Evolutionary conservation across 2,329 filamentous ascomycete genomes (phyloP).

Genomic region (Aaosphaeria pasadenensis): DNA sequence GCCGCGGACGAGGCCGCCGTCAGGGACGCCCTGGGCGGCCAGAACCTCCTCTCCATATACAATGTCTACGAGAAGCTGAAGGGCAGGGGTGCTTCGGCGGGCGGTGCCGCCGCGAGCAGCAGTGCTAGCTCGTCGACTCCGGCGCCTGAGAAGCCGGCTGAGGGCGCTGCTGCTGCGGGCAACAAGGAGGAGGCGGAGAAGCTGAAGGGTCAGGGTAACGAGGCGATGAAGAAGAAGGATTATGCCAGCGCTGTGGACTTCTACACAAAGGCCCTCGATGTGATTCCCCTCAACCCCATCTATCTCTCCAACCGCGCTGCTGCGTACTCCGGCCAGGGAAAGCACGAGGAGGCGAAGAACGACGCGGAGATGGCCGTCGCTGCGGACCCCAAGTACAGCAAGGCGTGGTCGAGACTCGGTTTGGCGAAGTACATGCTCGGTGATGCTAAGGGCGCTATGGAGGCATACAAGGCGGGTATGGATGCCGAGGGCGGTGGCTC

Average conservation of each 20-base stretch:
- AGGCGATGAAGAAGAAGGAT: slow-evolving; percentile 92
- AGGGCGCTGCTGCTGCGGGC: slow-evolving; percentile 22
- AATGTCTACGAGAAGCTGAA: slow-evolving; percentile 95
- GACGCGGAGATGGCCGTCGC: slow-evolving; percentile 90
- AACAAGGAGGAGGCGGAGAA: slow-evolving; percentile 79
- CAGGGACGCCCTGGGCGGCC: slow-evolving; percentile 73
- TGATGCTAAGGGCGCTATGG: slow-evolving; percentile 87
- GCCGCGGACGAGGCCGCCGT: slow-evolving; percentile 71
- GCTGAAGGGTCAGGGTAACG: slow-evolving; percentile 88
- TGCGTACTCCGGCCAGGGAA: slow-evolving; percentile 78
- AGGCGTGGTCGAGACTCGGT: slow-evolving; percentile 92
- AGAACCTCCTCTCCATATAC: slow-evolving; percentile 90
- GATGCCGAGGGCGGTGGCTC: slow-evolving; percentile 92
- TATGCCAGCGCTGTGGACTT: slow-evolving; percentile 77
- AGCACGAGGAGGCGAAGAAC: slow-evolving; percentile 78
- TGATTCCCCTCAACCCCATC: slow-evolving; percentile 85
- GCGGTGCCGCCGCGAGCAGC: slow-evolving; percentile 40
- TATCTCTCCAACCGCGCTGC: slow-evolving; percentile 97
- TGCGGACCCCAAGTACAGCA: slow-evolving; percentile 89
- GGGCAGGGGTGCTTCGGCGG: slow-evolving; percentile 54
- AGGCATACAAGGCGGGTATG: slow-evolving; percentile 90
- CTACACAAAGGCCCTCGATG: slow-evolving; percentile 81
- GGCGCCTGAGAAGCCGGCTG: slow-evolving; percentile 8
- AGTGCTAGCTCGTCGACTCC: slow-evolving; percentile 42
- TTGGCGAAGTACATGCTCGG: slow-evolving; percentile 89